Evolutionary conservation across 2,329 filamentous ascomycete species (phyloP).

Genomic region (Neofusicoccum umdonicola): DNA sequence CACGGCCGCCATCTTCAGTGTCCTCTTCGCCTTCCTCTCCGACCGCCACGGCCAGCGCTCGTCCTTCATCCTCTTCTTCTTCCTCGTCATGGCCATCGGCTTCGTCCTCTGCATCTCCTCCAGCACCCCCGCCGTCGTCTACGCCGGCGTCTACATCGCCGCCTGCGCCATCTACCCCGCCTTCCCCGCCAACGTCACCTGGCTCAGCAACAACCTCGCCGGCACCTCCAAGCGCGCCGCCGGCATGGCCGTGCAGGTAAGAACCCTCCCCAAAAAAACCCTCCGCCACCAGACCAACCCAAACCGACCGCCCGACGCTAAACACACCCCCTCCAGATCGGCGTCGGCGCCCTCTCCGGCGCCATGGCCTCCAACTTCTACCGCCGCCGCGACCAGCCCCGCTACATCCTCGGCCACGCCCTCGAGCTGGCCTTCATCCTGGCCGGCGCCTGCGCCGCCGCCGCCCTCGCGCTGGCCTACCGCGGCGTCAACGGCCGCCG

Average conservation of each 20-base stretch:
- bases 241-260: conserved; percentile 23
- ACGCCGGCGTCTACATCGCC: conserved; percentile 31
- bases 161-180: conserved; percentile 31
- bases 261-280: too few relatives aligned
- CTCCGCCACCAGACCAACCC: too few relatives aligned
- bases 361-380: conserved; percentile 65
- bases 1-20: conserved; percentile 25
- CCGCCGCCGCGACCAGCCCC: conserved; percentile 49
- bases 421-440: conserved; percentile 52
- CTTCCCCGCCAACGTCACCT: conserved; percentile 30
- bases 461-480: conserved; percentile 53
- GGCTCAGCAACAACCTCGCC: conserved; percentile 32
- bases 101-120: conserved; percentile 42
- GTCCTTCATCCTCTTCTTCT: conserved; percentile 26
- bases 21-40: conserved; percentile 25
- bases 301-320: not conserved
- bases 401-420: conserved; percentile 52
- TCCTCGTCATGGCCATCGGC: conserved; percentile 42
- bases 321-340: conserved; percentile 23
- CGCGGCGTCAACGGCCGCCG: conserved; percentile 58
- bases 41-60: conserved; percentile 28
- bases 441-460: conserved; percentile 47
- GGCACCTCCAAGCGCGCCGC: conserved; percentile 31
- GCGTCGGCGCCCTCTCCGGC: conserved; percentile 29
- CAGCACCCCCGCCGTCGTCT: conserved; percentile 40